Conservation (phyloP, 805 yeast genomes). For the Metschnikowia anglica region DNA sequence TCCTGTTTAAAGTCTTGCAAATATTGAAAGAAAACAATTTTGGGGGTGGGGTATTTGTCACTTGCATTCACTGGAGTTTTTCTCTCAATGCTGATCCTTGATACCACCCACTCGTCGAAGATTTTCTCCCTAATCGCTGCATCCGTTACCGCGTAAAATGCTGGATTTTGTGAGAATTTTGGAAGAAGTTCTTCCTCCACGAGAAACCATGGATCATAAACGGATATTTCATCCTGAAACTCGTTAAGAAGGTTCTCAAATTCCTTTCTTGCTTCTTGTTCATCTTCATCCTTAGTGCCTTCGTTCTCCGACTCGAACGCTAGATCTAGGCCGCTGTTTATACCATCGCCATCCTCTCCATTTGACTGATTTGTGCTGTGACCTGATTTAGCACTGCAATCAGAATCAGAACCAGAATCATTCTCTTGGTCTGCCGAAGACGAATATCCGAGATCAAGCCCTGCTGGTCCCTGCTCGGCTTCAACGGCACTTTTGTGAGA, state of each 20-base stretch:
- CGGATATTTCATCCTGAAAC: conserved; percentile 26
- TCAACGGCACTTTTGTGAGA: neutral
- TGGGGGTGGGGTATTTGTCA: conserved; percentile 24
- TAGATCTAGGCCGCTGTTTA: conserved; percentile 17
- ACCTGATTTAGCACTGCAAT: neutral
- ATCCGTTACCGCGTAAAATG: conserved; percentile 27
- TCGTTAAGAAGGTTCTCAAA: conserved; percentile 30
- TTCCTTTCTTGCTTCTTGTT: conserved; percentile 11
- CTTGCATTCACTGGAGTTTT: neutral
- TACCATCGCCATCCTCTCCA: conserved; percentile 1
- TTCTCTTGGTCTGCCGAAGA: conserved; percentile 7
- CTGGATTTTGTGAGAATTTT: conserved; percentile 29
- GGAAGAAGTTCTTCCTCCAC: conserved; percentile 36
- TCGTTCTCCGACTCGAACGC: conserved; percentile 20
- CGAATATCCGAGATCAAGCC: conserved; percentile 24
- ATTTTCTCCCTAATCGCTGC: conserved; percentile 17
- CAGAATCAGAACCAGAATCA: neutral
- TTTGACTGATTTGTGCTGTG: neutral
- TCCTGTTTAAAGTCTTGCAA: conserved; percentile 33
- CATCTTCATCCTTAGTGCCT: conserved; percentile 3
- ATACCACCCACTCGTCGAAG: conserved; percentile 17
- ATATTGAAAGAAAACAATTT: conserved; percentile 22
- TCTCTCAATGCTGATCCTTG: neutral
- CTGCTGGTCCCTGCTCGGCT: conserved; percentile 4
- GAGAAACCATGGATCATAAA: conserved; percentile 39